Conservation (phyloP, 1,139 yeast species). For the Yamadazyma triangularis region DNA sequence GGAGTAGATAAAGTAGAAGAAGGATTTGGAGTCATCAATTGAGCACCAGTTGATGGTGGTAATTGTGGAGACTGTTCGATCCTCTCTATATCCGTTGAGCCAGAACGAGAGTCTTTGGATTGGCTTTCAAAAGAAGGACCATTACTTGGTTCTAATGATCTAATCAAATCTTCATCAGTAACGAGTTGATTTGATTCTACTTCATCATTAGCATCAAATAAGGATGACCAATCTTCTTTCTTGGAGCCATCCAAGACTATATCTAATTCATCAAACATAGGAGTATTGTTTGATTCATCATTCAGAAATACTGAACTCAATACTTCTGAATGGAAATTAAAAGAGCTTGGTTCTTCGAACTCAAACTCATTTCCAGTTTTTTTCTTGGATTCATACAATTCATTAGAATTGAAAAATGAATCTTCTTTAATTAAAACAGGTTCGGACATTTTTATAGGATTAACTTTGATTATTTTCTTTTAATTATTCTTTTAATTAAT, state of each 20-base stretch:
- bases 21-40: conserved; percentile 32
- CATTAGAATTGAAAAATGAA: not conserved
- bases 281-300: conserved; percentile 49
- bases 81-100: too few relatives aligned
- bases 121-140: conserved; percentile 1
- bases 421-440: conserved; percentile 11
- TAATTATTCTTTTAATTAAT: conserved; percentile 1
- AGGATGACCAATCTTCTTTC: conserved; percentile 59
- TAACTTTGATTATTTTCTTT: not conserved
- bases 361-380: not conserved
- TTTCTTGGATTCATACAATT: not conserved
- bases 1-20: conserved; percentile 34
- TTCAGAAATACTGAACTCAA: conserved; percentile 59
- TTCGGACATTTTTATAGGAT: conserved; percentile 7
- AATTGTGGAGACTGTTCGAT: not conserved
- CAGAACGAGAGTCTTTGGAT: too few relatives aligned
- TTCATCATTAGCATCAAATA: conserved; percentile 44
- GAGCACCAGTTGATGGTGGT: conserved; percentile 5
- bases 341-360: not conserved
- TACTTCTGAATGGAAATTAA: conserved; percentile 51
- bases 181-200: conserved; percentile 22
- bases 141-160: not conserved
- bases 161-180: conserved; percentile 17
- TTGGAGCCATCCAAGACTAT: conserved; percentile 43
- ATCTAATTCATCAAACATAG: conserved; percentile 61